Percentiles rank a stretch among this genome's conserved stretches.
These are phyloP conservation scores for Fragosphaeria purpurea DNA, from an alignment of 2,329 filamentous ascomycete genomes.

Conservation along the genomic window DNA sequence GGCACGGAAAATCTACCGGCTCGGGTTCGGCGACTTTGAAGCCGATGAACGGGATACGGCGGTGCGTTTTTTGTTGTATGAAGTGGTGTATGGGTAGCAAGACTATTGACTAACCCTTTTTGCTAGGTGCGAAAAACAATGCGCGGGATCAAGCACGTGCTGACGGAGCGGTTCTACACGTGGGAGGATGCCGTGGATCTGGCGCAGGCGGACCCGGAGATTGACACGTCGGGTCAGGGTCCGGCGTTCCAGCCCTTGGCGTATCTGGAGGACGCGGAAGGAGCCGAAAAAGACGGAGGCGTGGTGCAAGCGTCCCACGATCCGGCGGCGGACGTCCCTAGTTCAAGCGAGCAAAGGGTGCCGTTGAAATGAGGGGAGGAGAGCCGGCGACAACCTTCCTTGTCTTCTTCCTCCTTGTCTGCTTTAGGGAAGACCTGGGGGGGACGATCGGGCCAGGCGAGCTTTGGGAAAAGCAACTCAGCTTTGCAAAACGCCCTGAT, in stretches of 20 bases:
- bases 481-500: too few relatives aligned
- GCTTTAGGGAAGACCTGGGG: too few relatives aligned
- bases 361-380: too few relatives aligned
- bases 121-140: slow-evolving; percentile 67
- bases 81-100: too few relatives aligned
- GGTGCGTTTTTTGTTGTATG: slow-evolving; percentile 41
- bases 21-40: slow-evolving; percentile 67
- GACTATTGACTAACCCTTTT: neutral
- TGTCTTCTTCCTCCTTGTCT: too few relatives aligned
- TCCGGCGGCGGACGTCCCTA: too few relatives aligned
- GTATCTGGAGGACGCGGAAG: slow-evolving; percentile 26
- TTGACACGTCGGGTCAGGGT: slow-evolving; percentile 45
- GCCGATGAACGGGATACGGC: slow-evolving; percentile 49
- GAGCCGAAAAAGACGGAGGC: slow-evolving; percentile 17
- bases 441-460: too few relatives aligned
- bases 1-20: slow-evolving; percentile 57
- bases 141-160: slow-evolving; percentile 68
- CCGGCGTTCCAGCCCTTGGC: slow-evolving; percentile 39
- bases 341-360: too few relatives aligned
- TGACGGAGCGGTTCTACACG: slow-evolving; percentile 81
- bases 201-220: slow-evolving; percentile 56
- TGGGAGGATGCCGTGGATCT: slow-evolving; percentile 68
- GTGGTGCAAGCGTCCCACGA: neutral
- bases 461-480: too few relatives aligned
- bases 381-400: too few relatives aligned